Evolutionary conservation across 257 asterid species (phyloP).

Genomic region (Solanum tarapatanum): DNA sequence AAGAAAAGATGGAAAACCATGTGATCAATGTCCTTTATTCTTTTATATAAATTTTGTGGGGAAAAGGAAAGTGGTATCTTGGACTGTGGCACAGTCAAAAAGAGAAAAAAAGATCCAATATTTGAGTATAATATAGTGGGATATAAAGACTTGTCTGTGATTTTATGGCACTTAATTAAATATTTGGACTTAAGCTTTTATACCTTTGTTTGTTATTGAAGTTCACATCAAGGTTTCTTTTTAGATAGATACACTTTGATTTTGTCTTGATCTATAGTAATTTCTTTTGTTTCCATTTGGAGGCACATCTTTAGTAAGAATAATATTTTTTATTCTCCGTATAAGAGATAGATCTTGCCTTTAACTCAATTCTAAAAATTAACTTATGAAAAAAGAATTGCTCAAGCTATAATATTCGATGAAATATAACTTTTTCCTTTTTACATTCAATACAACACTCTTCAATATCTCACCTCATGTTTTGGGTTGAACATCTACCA

Average conservation of each 20-base stretch:
- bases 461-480: no score
- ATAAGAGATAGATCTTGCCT: no score
- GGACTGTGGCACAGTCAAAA: conserved; percentile 50
- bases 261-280: not conserved
- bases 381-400: no score
- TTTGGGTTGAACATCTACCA: no score
- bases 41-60: not conserved
- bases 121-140: not conserved
- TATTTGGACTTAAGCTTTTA: not conserved
- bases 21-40: conserved; percentile 30
- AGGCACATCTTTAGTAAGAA: not conserved
- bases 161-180: not conserved
- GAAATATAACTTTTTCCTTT: no score
- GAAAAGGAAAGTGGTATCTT: conserved; percentile 30
- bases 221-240: not conserved
- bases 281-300: not conserved
- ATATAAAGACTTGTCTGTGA: not conserved
- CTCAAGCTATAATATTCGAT: not conserved
- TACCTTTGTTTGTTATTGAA: not conserved
- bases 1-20: conserved; percentile 38
- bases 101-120: not conserved
- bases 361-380: not conserved
- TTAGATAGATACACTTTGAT: not conserved
- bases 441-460: not conserved
- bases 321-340: not conserved